Base-by-base conservation (phyloP, 441 rosid species). In the Macaranga tanarius region DNA sequence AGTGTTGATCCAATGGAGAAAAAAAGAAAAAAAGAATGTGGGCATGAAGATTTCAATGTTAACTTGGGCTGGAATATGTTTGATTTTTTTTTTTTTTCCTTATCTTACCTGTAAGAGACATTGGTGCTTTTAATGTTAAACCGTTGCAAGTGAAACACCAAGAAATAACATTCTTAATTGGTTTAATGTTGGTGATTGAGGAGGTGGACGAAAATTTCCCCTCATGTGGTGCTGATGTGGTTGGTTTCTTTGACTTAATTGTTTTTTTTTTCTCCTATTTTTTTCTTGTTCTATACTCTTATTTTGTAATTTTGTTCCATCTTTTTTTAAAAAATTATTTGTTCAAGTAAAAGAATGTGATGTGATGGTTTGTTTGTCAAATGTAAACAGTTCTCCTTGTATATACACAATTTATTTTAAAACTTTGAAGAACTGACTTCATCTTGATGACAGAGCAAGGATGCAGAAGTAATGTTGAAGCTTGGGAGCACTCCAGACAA, bases 391-490 rank as follows among this genome's bases (percentile, higher is more conserved):
- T 5, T 23, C 8, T 23, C 16, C 20, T 15, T 2, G 47, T 45
- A 10, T 69, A 10, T 26, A 42, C 20, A 10, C 17, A 22, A 10
- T 2, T 13, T 56, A 11, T 48, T 28, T 20, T 20, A 57, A 65
- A 23, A 22, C 20, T 9, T 34, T 1, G 12, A 31, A 42, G 20
- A 60, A 57, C 16, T 65, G 67, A 57, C 20, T 71, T 72, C 45
- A n/a, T 56, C 31, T 20, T 72, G 75, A 76, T 78, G 65, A 69
- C 81, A 95, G 99, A 92, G 96, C 76, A 95, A 91, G 71, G 99
- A 92, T 88, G 98, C 97, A 28, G 99, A 94, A 76, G 93, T 92
- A 55, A 90, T 91, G 97, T 77, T 95, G 81, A 95, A 95, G 83
- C 91, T 95, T 72, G 99, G 99, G 75, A 95, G 97, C 79, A 95